Percentiles rank a stretch among this genome's conserved stretches.
phyloP scores from a whole-genome alignment of 371 early-diverging fungal species.

The Rhizomucor pusillus region DNA sequence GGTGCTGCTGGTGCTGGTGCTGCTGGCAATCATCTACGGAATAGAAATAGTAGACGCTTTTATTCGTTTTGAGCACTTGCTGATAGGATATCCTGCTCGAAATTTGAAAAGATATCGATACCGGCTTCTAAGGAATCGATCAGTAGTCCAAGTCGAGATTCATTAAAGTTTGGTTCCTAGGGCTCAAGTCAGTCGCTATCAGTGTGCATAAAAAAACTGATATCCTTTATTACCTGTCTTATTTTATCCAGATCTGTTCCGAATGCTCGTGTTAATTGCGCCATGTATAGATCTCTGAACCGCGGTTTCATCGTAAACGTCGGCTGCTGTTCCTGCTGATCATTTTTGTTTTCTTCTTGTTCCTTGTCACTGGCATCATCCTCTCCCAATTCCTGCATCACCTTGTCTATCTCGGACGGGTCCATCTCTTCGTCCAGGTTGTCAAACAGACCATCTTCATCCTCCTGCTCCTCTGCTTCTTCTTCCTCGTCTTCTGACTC shows the following conservation, averaged over 20 bases:
- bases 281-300: slow-evolving; percentile 44
- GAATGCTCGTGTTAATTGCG: slow-evolving; percentile 41
- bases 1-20: too few relatives aligned
- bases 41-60: too few relatives aligned
- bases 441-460: slow-evolving; percentile 32
- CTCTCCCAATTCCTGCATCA: slow-evolving; percentile 23
- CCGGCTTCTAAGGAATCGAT: slow-evolving; percentile 50
- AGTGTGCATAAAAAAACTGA: too few relatives aligned
- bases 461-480: slow-evolving; percentile 1
- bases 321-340: slow-evolving; percentile 16
- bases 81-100: slow-evolving; percentile 41
- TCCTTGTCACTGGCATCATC: slow-evolving; percentile 9
- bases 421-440: slow-evolving; percentile 42
- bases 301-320: slow-evolving; percentile 11
- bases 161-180: slow-evolving; percentile 41
- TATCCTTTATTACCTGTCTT: slow-evolving; percentile 46
- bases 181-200: neutral
- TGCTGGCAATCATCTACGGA: too few relatives aligned
- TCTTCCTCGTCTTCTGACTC: neutral
- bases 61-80: slow-evolving; percentile 16
- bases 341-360: slow-evolving; percentile 21
- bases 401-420: slow-evolving; percentile 25
- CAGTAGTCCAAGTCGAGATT: slow-evolving; percentile 30
- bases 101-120: slow-evolving; percentile 37
- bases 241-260: slow-evolving; percentile 44